Evolutionary conservation across 805 yeast genomes (phyloP).

Genomic region (Wickerhamomyces rabaulensis): DNA sequence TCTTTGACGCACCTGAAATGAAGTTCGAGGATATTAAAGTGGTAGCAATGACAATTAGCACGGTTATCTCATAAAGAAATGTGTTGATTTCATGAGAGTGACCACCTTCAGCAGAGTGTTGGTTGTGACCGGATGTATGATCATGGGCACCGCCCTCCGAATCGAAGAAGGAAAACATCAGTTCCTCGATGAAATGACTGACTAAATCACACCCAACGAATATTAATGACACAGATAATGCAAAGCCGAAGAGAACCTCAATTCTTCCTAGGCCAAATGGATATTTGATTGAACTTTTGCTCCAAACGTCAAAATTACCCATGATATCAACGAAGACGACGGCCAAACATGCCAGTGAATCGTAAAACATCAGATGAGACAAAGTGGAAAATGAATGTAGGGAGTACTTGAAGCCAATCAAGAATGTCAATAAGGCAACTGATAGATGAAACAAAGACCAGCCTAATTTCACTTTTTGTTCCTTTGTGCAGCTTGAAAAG

Average conservation of each 20-base stretch:
- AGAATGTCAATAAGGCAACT: constrained; percentile 50
- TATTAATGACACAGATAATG: constrained; percentile 73
- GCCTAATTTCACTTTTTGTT: constrained; percentile 51
- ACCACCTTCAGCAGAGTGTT: constrained; percentile 18
- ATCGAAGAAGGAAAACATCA: constrained; percentile 37
- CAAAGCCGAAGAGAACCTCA: constrained; percentile 85
- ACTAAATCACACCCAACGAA: constrained; percentile 89
- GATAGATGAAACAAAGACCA: constrained; percentile 58
- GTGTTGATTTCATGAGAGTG: constrained; percentile 17
- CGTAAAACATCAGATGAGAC: constrained; percentile 85
- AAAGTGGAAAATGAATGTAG: constrained; percentile 65
- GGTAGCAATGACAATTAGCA: constrained; percentile 21
- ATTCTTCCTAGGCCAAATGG: constrained; percentile 94
- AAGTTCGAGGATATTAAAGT: constrained; percentile 31
- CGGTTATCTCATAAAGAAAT: constrained; percentile 25
- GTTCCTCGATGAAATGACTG: constrained; percentile 82
- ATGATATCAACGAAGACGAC: constrained; percentile 70
- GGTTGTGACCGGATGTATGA: constrained; percentile 21
- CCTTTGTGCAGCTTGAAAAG: constrained; percentile 47
- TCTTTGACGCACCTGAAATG: constrained; percentile 1
- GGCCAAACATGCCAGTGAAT: constrained; percentile 69
- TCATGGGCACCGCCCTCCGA: constrained; percentile 5
- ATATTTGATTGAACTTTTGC: constrained; percentile 67
- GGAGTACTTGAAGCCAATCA: constrained; percentile 51
- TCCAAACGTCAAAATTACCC: constrained; percentile 94